Evolutionary conservation across 345 rosid genomes (phyloP).

Genomic region (Eucalyptus grandis): DNA sequence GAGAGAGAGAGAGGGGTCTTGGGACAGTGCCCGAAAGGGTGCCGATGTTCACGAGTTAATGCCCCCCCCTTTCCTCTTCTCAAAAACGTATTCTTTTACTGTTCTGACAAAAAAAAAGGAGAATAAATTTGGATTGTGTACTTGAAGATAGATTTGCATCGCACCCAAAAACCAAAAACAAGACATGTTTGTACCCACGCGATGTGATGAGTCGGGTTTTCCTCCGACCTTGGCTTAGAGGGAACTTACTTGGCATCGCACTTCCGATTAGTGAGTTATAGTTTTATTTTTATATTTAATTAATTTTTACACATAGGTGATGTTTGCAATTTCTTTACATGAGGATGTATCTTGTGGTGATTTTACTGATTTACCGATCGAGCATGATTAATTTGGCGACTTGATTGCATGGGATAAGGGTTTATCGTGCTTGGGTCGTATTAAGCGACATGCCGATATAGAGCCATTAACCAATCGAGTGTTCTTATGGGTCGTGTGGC

Average conservation of each 20-base stretch:
- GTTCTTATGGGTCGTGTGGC: not conserved
- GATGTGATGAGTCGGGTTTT: not conserved
- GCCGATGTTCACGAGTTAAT: not conserved
- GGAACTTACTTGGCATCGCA: not conserved
- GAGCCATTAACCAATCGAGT: not conserved
- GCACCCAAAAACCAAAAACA: not conserved
- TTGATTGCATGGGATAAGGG: not conserved
- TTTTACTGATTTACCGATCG: not conserved
- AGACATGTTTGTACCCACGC: not conserved
- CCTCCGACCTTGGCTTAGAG: not conserved
- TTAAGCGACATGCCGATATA: not conserved
- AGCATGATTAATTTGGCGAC: not conserved
- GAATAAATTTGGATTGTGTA: not conserved
- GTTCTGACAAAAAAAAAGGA: not conserved
- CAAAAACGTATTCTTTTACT: not conserved
- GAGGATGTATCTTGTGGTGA: not conserved
- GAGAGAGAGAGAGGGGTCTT: not conserved
- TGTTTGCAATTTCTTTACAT: not conserved
- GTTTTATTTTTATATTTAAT: too few species aligned
- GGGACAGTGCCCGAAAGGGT: not conserved
- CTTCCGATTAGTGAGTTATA: not conserved
- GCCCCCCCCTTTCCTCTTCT: not conserved
- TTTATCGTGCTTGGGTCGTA: not conserved
- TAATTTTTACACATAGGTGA: too few species aligned
- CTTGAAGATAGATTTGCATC: accelerated